Base-by-base conservation (phyloP, 2,329 filamentous ascomycete species). In the Verticillium dahliae region DNA sequence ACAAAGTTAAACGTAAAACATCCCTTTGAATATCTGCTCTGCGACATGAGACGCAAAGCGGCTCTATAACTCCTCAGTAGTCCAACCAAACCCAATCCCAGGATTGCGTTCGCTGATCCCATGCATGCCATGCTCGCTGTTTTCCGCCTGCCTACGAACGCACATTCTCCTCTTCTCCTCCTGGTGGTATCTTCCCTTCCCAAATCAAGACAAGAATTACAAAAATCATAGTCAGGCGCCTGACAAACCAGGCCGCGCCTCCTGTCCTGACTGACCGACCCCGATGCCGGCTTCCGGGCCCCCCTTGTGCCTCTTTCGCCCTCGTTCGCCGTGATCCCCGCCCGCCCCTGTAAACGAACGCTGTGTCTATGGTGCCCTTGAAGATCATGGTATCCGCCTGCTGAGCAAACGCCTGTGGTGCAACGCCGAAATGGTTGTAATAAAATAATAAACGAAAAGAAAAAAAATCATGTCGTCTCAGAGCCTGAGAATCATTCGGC, bases 391-490 rank as follows among this genome's bases (percentile, higher is more conserved):
- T 52, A 52, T 18, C 35, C 45, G 45, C 45, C 22, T 18, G 45
- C 22, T 52, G 45, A 52, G 45, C 45, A 52, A 52, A 52, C 45
- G 45, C 45, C 45, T 52, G 45, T 18, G 45, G 45, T 52, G 45
- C 45, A 52, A 52, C 45, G 45, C 45, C 45, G 5, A 52, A 52
- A 22, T 52, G 45, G 45, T 31, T 10, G 18, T 52, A 52, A 41
- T 54, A 34, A 57, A 50, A 55, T 61, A 63, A 59, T 35, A 45
- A 38, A 60, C 35, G 6, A 11, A 56, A 52, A 62, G 57, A 39
- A 60, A 62, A 27, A 56, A 55, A 41, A 39, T 45, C 27, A 56
- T 54, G 59, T 61, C 61, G 57, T 59, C 56, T 52, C 60, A 62
- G 33, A 58, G 45, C 61, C 27, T 31, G 27, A 5, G 27, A 31